Conservation (phyloP, 495 filamentous ascomycete species). For the Penicillium goetzii region DNA sequence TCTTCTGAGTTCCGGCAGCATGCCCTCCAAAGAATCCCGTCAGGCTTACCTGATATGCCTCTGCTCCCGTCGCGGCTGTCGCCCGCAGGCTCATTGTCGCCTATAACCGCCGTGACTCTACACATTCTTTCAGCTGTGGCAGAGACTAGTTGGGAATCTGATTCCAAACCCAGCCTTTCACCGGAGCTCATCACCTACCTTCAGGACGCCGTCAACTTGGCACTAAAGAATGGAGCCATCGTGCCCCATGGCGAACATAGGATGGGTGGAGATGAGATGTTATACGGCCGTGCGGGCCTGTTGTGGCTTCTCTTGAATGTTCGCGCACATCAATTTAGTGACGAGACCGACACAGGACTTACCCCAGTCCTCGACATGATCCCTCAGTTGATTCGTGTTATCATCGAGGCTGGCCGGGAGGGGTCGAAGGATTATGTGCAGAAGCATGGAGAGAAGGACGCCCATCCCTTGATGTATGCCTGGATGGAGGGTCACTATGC, state of each 20-base stretch:
- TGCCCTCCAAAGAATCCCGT: conserved; percentile 37
- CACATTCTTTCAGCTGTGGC: conserved; percentile 30
- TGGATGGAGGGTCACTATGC: conserved; percentile 48
- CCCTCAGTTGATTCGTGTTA: conserved; percentile 36
- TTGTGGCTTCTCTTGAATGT: conserved; percentile 48
- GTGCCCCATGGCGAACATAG: conserved; percentile 34
- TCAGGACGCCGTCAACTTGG: conserved; percentile 33
- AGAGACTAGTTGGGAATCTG: conserved; percentile 14
- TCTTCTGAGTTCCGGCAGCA: conserved; percentile 32
- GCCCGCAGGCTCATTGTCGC: conserved; percentile 36
- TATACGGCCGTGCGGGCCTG: conserved; percentile 50
- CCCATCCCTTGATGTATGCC: conserved; percentile 51
- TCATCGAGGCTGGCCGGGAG: conserved; percentile 42
- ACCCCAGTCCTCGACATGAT: conserved; percentile 31
- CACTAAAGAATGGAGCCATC: conserved; percentile 40
- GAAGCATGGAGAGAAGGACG: conserved; percentile 36
- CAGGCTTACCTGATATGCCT: conserved; percentile 32
- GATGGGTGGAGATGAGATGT: conserved; percentile 47
- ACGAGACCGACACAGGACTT: conserved; percentile 23
- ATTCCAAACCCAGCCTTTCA: conserved; percentile 18
- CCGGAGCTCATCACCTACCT: conserved; percentile 35
- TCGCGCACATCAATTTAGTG: conserved; percentile 28
- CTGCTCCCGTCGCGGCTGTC: conserved; percentile 38
- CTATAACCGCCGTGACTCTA: conserved; percentile 33
- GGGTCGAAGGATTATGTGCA: conserved; percentile 36